These are phyloP conservation scores for Apiospora koreana DNA, from an alignment of 2,329 filamentous ascomycete genomes.

Conservation along the genomic window DNA sequence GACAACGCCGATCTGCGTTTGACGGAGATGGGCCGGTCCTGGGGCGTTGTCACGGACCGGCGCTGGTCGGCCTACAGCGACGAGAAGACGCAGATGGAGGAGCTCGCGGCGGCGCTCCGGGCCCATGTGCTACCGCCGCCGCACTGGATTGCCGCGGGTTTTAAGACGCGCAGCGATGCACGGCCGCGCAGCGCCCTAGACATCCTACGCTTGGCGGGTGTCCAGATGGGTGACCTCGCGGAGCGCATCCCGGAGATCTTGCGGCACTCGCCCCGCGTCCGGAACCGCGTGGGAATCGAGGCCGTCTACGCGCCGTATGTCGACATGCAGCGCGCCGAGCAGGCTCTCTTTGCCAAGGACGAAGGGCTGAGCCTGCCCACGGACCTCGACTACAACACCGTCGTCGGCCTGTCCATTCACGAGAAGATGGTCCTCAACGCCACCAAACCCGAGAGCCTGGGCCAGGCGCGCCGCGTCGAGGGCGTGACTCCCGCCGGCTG, in stretches of 20 bases:
- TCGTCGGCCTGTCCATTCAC: constrained; percentile 76
- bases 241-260: constrained; percentile 57
- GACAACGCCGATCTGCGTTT: constrained; percentile 93
- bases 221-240: constrained; percentile 59
- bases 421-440: constrained; percentile 72
- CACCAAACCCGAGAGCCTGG: constrained; percentile 80
- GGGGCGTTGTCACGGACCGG: constrained; percentile 75
- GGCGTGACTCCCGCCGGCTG: constrained; percentile 68
- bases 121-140: constrained; percentile 58
- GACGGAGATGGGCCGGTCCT: constrained; percentile 73
- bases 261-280: constrained; percentile 59
- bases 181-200: constrained; percentile 74
- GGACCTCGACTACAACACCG: constrained; percentile 73
- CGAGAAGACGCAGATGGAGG: constrained; percentile 66
- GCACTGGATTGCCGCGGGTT: constrained; percentile 70
- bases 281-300: constrained; percentile 75
- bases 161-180: constrained; percentile 67
- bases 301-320: constrained; percentile 87
- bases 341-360: constrained; percentile 70
- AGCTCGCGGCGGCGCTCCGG: constrained; percentile 63
- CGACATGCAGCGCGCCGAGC: constrained; percentile 66
- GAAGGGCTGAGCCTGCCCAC: constrained; percentile 72
- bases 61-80: constrained; percentile 74
- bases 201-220: constrained; percentile 68
- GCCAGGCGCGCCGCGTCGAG: constrained; percentile 85